These are phyloP conservation scores for Galium porrigens DNA, from an alignment of 305 asterid species.

Conservation along the genomic window DNA sequence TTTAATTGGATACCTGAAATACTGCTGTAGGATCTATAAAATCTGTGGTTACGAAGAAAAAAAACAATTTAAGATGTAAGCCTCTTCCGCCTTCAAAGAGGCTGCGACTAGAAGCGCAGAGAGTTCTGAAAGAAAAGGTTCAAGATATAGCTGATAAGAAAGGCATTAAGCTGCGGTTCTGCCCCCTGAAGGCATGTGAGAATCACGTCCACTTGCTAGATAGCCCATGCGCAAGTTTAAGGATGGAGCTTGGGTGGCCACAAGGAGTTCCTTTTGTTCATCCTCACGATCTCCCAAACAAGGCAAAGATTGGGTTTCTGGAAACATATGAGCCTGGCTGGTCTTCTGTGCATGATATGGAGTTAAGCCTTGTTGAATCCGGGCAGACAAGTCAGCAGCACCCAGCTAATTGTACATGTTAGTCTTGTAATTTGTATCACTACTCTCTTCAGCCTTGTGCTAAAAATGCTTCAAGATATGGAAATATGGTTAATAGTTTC, in stretches of 20 bases:
- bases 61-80: conserved; percentile 47
- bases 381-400: conserved; percentile 28
- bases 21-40: conserved; percentile 89
- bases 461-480: not conserved
- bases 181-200: conserved; percentile 91
- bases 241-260: conserved; percentile 99
- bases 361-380: conserved; percentile 35
- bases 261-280: conserved; percentile 93
- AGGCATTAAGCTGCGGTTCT: conserved; percentile 88
- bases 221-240: conserved; percentile 64
- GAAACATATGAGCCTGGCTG: conserved; percentile 98
- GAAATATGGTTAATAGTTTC: not conserved
- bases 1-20: conserved; percentile 68
- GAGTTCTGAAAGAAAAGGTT: conserved; percentile 93
- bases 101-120: conserved; percentile 86
- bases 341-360: conserved; percentile 75
- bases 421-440: conserved; percentile 16
- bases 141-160: conserved; percentile 95
- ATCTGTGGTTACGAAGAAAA: conserved; percentile 48
- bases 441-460: conserved; percentile 11
- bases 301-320: conserved; percentile 91
- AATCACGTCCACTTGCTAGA: conserved; percentile 67
- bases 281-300: conserved; percentile 98
- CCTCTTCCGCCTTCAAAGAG: conserved; percentile 97
- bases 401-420: conserved; percentile 28